Evolutionary conservation across 2,329 filamentous ascomycete genomes (phyloP).

Genomic region (Exophiala oligosperma): DNA sequence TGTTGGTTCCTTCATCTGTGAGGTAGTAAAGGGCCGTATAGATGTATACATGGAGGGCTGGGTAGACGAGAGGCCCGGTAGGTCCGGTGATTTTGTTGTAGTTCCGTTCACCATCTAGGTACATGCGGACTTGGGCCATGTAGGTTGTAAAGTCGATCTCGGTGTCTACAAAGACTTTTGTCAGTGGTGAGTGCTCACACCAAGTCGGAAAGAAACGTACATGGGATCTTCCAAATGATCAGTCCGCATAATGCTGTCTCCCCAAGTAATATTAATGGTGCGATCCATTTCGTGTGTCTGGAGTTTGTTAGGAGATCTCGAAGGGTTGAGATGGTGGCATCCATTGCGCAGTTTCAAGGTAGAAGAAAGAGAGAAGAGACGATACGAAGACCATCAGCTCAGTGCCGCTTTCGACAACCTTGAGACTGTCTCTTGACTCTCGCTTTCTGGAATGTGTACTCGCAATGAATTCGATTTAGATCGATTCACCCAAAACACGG

Average conservation of each 20-base stretch:
- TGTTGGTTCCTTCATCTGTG: constrained; percentile 74
- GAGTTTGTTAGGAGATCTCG: constrained; percentile 53
- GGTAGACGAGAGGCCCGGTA: constrained; percentile 93
- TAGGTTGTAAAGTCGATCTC: constrained; percentile 98
- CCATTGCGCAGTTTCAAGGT: constrained; percentile 31
- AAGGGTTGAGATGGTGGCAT: constrained; percentile 32
- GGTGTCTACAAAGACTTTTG: constrained; percentile 59
- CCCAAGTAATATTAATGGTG: constrained; percentile 64
- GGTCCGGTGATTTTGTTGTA: constrained; percentile 82
- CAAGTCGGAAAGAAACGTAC: constrained; percentile 54
- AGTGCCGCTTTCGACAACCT: neutral
- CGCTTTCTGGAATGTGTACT: no score
- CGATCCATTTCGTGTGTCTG: constrained; percentile 61
- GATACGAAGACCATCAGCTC: neutral
- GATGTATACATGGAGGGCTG: constrained; percentile 88
- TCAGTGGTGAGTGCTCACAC: neutral
- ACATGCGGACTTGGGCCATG: constrained; percentile 87
- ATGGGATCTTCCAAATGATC: constrained; percentile 79
- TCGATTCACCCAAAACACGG: no score
- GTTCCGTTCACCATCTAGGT: constrained; percentile 76
- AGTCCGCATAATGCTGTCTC: constrained; percentile 72
- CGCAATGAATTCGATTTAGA: neutral
- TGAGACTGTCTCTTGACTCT: no score
- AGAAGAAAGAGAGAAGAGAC: no score
- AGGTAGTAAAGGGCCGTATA: constrained; percentile 78